These are phyloP conservation scores for Dysphania ambrosioides DNA, from an alignment of 148 eudicot genomes.

Conservation along the genomic window DNA sequence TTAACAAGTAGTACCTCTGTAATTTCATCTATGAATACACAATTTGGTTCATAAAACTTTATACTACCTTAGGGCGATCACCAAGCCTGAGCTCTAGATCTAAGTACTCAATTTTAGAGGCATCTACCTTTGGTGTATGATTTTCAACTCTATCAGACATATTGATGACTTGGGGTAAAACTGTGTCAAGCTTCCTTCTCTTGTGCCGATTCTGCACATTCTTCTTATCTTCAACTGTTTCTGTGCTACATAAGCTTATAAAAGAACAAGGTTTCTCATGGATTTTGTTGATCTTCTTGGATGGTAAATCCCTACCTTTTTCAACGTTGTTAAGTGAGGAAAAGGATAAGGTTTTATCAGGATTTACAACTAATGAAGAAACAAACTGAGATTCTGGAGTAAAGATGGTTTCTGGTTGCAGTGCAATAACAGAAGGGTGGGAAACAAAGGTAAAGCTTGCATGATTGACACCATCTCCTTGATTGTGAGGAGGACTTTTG, in stretches of 20 bases:
- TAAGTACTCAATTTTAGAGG: slow-evolving; percentile 37
- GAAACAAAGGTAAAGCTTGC: slow-evolving; percentile 37
- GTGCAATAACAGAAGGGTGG: slow-evolving; percentile 12
- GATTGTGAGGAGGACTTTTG: not conserved
- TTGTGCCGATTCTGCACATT: slow-evolving; percentile 23
- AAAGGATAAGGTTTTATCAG: slow-evolving; percentile 19
- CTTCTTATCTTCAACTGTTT: slow-evolving; percentile 18
- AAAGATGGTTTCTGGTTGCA: slow-evolving; percentile 30
- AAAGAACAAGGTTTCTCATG: slow-evolving; percentile 29
- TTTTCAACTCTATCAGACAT: slow-evolving; percentile 10
- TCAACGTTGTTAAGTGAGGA: slow-evolving; percentile 11
- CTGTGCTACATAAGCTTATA: slow-evolving; percentile 18
- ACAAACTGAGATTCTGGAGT: slow-evolving; percentile 20
- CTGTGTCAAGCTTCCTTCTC: slow-evolving; percentile 36
- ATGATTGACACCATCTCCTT: slow-evolving; percentile 6
- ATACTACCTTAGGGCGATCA: slow-evolving; percentile 27
- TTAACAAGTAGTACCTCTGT: not conserved
- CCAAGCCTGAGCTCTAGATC: slow-evolving; percentile 96
- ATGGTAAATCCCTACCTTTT: not conserved
- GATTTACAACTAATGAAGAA: slow-evolving; percentile 19
- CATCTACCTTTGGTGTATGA: slow-evolving; percentile 24
- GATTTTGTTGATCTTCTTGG: slow-evolving; percentile 13
- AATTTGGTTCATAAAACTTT: not conserved
- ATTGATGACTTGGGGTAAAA: not conserved
- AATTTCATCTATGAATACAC: not conserved